Base-by-base conservation (phyloP, 148 eudicot species). In the Persicaria maculosa region DNA sequence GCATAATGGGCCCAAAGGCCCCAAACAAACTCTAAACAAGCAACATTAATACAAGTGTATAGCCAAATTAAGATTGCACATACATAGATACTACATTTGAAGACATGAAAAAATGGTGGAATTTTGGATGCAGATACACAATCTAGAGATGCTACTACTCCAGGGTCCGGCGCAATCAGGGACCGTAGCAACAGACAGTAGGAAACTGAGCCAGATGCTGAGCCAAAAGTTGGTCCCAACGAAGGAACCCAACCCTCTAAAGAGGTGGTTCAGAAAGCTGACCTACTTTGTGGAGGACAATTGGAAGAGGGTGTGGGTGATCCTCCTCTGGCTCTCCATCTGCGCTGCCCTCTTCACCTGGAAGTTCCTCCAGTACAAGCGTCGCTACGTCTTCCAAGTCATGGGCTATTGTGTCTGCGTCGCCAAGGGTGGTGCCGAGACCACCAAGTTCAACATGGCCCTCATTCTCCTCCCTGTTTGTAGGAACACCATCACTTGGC, bases 401-500 rank as follows among this genome's bases (percentile, higher is more conserved):
- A 86, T 86, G 89, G 89, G 89, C 5, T 82, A 84, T 20, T 86
- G 89, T 74, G 89, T 86, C 55, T 62, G 78, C 0, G 22, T 50
- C 17, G 89, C 89, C 7, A 84, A 86, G 79, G 89, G 89, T 20
- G 88, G 81, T 0, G 90, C 86, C 0, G 90, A 87, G 81, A 84
- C 82, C 1, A 72, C 81, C 36, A 87, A 87, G 50, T 83, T 87
- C 76, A 87, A 87, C 68, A 87, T 87, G 90, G 88, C 90, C 52
- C 81, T 87, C 58, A 83, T 87, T 67, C 84, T 87, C 7, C 62
- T 87, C 0, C 90, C 90, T 0, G 86, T 87, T 4, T 84, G 90
- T 73, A 74, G 90, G 74, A 87, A 81, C 75, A 82, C 88, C 48
- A 79, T 87, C 58, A 87, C 90, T 9, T 87, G 84, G 83, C 81